Conservation (phyloP, 1,139 yeast genomes). For the Casaregolazyma lundiana region DNA sequence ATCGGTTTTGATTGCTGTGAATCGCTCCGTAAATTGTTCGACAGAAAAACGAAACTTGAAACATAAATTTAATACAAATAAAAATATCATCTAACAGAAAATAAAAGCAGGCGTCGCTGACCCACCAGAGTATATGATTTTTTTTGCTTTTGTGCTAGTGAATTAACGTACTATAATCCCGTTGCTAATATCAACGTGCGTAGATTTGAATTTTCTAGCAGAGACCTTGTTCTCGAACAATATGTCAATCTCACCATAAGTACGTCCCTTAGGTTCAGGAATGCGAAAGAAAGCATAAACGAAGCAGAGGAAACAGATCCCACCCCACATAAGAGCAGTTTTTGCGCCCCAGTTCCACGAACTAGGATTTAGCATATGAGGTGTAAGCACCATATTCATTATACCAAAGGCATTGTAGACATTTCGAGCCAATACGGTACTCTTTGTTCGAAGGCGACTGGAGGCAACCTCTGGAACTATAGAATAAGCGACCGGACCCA, state of each 20-base stretch:
- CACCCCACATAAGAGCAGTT: constrained; percentile 55
- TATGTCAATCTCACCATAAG: constrained; percentile 53
- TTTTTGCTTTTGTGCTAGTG: too few species aligned
- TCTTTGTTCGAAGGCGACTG: constrained; percentile 49
- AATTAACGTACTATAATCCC: too few species aligned
- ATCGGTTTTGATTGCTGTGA: too few species aligned
- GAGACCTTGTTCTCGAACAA: constrained; percentile 31
- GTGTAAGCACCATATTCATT: constrained; percentile 42
- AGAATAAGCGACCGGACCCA: constrained; percentile 34
- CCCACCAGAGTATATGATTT: too few species aligned
- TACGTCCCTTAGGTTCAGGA: constrained; percentile 55
- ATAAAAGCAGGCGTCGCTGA: too few species aligned
- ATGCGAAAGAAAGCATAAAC: constrained; percentile 46
- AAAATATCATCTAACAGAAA: too few species aligned
- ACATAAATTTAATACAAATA: too few species aligned
- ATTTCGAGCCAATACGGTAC: constrained; percentile 51
- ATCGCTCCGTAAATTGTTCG: too few species aligned
- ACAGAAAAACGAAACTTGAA: too few species aligned
- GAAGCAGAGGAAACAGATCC: constrained; percentile 34
- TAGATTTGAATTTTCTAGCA: constrained; percentile 42
- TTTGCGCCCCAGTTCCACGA: constrained; percentile 56
- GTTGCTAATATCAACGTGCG: constrained; percentile 31
- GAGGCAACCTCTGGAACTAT: constrained; percentile 55
- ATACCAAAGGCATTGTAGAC: constrained; percentile 40
- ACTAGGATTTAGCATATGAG: constrained; percentile 55